Evolutionary conservation across 139 green algal species (phyloP), one percentile per base, ranked within the genome.

Genomic region (Eudorina sp.): DNA sequence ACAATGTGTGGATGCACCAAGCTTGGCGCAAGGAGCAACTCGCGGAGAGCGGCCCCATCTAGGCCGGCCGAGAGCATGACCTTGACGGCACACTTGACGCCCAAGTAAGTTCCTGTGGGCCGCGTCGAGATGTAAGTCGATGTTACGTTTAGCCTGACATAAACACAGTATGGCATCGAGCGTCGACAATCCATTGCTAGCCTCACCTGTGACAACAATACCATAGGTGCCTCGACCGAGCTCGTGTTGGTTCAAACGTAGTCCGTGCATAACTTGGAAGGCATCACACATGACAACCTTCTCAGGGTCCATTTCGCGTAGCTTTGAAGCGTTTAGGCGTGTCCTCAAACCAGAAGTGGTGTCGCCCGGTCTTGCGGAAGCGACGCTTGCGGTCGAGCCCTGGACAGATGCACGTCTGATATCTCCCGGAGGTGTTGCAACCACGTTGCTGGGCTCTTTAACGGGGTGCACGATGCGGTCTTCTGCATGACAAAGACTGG

Each of bases 1-100:
- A 74, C 78, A 11, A 76, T n/a, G 58, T 86, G 60, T 31, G 80
- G 80, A n/a, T 86, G 80, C 29, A 86, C 80, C 43, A 86, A 43
- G 38, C 53, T 62, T 29, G 80, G 80, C 19, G 41, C 80, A 11
- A 86, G 60, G 3, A 86, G 80, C 80, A 76, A 13, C 40, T 86
- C 80, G 1, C 60, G 40, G 5, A 86, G 29, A 14, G 62, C 80
- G 21, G 60, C 43, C 8, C 80, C 41, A 36, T 73, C 38, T 36
- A 86, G 58, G 16, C 55, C 55, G 4, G 29, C 3, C 27, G 78
- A 74, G 0, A 58, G 31, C 78, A 85, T 85, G 4, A 85, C 25
- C 58, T 86, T 86, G 27, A 86, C 60, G 1, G 80, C 80, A 3
- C 41, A 62, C 5, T 43, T 66, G 34, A 75, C 8, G 4, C 60